Evolutionary conservation across 2,329 filamentous ascomycete genomes (phyloP).

Genomic region (Alternaria sp.): DNA sequence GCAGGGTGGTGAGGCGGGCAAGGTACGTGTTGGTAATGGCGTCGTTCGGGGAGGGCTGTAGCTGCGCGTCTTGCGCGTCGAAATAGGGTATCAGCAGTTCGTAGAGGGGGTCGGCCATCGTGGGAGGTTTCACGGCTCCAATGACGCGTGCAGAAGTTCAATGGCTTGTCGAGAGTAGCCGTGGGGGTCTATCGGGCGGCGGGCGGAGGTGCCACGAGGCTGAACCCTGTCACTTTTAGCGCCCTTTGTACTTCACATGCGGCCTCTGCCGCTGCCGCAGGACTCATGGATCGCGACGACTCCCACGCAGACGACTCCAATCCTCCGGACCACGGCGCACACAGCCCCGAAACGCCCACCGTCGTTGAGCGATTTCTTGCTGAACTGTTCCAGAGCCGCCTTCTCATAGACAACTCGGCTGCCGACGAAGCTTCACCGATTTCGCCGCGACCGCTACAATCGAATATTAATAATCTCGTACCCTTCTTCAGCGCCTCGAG

Average conservation of each 20-base stretch:
- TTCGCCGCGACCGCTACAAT: constrained; percentile 18
- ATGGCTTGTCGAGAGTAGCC: neutral
- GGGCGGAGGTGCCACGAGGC: constrained; percentile 13
- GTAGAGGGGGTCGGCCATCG: constrained; percentile 70
- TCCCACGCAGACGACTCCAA: constrained; percentile 6
- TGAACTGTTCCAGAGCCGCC: constrained; percentile 34
- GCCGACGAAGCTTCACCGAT: constrained; percentile 21
- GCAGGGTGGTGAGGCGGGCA: constrained; percentile 77
- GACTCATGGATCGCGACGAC: constrained; percentile 9
- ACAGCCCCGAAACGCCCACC: neutral
- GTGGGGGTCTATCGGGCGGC: neutral
- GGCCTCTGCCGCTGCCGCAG: constrained; percentile 4
- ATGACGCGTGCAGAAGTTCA: too few species aligned
- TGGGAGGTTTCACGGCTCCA: neutral
- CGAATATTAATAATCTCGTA: constrained; percentile 28
- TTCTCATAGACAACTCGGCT: constrained; percentile 28
- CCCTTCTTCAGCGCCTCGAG: constrained; percentile 36
- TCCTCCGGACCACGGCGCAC: neutral
- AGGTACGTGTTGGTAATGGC: constrained; percentile 74
- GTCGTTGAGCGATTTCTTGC: constrained; percentile 32
- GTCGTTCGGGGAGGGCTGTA: constrained; percentile 57
- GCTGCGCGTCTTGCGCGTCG: constrained; percentile 52
- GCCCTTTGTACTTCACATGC: constrained; percentile 14
- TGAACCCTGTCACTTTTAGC: constrained; percentile 4
- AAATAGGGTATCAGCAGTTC: constrained; percentile 75